Percentiles rank a stretch among this genome's conserved stretches.
phyloP scores from a whole-genome alignment of 257 asterid genomes.

The Echium plantagineum region DNA sequence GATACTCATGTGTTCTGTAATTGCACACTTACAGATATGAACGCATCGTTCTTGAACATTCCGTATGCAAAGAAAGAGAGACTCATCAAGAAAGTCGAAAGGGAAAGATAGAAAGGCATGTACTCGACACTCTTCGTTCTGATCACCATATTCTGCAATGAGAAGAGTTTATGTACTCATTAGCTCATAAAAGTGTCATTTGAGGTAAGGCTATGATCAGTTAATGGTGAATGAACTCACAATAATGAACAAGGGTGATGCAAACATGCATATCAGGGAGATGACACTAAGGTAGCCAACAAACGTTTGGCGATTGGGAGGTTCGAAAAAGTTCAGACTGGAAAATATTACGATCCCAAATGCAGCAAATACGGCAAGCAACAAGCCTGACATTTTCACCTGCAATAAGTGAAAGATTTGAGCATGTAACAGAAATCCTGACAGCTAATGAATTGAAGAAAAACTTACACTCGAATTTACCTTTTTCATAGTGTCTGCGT shows the following conservation, averaged over 20 bases:
- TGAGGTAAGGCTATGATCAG: neutral
- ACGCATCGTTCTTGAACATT: conserved; percentile 50
- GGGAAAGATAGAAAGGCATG: conserved; percentile 88
- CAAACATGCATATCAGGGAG: conserved; percentile 80
- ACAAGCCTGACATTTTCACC: conserved; percentile 24
- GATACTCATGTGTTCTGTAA: neutral
- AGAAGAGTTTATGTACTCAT: neutral
- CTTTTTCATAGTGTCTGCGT: conserved; percentile 45
- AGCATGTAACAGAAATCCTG: neutral
- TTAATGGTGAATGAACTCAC: conserved; percentile 30
- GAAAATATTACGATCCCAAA: conserved; percentile 33
- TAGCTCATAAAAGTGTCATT: conserved; percentile 3
- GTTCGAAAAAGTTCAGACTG: conserved; percentile 50
- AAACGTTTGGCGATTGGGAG: conserved; percentile 56
- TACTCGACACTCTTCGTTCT: conserved; percentile 68
- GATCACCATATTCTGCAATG: conserved; percentile 67
- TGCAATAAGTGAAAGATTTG: conserved; percentile 11
- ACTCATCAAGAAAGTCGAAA: conserved; percentile 79
- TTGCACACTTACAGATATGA: conserved; percentile 47
- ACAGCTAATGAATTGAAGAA: neutral
- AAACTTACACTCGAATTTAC: conserved; percentile 14
- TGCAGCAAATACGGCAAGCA: conserved; percentile 34
- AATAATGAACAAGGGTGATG: conserved; percentile 70
- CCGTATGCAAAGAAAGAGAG: conserved; percentile 72
- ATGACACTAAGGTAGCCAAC: conserved; percentile 58